Conservation (phyloP, 805 yeast species). For the Candida alai region DNA sequence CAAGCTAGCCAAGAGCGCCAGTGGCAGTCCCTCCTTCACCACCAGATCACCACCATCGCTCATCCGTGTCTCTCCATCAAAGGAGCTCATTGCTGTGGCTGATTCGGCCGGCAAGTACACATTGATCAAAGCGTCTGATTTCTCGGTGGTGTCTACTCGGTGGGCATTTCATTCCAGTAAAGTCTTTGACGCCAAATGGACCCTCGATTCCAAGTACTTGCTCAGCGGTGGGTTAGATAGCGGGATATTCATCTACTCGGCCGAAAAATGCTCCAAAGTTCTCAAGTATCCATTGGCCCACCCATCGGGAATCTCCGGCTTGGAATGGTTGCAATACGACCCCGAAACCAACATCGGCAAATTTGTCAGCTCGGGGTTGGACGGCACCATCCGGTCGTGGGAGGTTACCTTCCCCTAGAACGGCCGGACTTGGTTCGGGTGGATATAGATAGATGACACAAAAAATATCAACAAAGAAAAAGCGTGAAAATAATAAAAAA, state of each 20-base stretch:
- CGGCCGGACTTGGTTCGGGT: too few relatives aligned
- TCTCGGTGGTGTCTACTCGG: slow-evolving; percentile 67
- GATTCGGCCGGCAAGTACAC: slow-evolving; percentile 83
- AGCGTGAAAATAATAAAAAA: too few relatives aligned
- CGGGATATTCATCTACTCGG: slow-evolving; percentile 74
- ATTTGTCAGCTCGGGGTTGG: slow-evolving; percentile 72
- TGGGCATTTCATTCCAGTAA: slow-evolving; percentile 95
- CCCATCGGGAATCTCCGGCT: slow-evolving; percentile 78
- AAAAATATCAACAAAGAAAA: too few relatives aligned
- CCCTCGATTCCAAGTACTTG: slow-evolving; percentile 63
- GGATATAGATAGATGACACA: too few relatives aligned
- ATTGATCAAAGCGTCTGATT: slow-evolving; percentile 56
- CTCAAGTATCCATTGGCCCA: slow-evolving; percentile 76
- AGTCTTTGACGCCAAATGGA: slow-evolving; percentile 78
- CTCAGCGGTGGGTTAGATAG: slow-evolving; percentile 85
- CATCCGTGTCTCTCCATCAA: slow-evolving; percentile 68
- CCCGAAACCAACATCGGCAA: slow-evolving; percentile 21
- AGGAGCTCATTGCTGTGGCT: slow-evolving; percentile 72
- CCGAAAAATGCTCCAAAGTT: slow-evolving; percentile 71
- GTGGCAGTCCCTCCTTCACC: slow-evolving; percentile 35
- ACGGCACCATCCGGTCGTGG: slow-evolving; percentile 81
- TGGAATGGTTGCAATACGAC: slow-evolving; percentile 59
- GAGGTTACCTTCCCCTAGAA: slow-evolving; percentile 18
- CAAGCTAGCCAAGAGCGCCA: slow-evolving; percentile 45
- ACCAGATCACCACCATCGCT: slow-evolving; percentile 61